These are phyloP conservation scores for Hypoxylon cercidicola DNA, from an alignment of 495 filamentous ascomycete species.

Conservation along the genomic window DNA sequence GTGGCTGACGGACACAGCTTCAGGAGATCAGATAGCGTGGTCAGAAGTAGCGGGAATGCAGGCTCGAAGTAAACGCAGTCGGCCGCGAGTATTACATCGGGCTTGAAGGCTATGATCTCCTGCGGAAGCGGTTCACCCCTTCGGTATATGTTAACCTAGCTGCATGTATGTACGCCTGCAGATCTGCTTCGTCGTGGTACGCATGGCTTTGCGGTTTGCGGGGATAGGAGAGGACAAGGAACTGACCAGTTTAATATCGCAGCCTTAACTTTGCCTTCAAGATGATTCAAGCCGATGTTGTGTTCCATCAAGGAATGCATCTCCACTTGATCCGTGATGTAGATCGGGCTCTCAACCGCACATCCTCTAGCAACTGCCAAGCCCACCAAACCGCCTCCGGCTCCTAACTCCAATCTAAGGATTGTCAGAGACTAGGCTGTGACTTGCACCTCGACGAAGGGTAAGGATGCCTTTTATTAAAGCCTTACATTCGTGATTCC, in stretches of 20 bases:
- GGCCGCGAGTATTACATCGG: constrained; percentile 87
- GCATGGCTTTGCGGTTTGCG: too few species aligned
- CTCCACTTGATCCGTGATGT: constrained; percentile 85
- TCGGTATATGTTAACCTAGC: constrained; percentile 14
- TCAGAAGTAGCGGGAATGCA: constrained; percentile 84
- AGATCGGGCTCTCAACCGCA: constrained; percentile 61
- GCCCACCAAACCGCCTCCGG: constrained; percentile 89
- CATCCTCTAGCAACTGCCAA: constrained; percentile 73
- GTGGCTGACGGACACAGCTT: constrained; percentile 64
- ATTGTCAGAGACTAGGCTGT: constrained; percentile 14
- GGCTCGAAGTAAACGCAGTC: constrained; percentile 99
- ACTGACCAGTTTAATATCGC: constrained; percentile 81
- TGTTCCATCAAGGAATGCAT: constrained; percentile 85
- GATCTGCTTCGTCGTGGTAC: too few species aligned
- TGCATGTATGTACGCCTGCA: constrained; percentile 26
- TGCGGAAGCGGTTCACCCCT: constrained; percentile 67
- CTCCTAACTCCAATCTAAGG: constrained; percentile 86
- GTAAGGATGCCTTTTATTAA: constrained; percentile 69
- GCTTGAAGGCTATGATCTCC: constrained; percentile 59
- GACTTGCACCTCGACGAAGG: constrained; percentile 21
- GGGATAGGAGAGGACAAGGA: constrained; percentile 17
- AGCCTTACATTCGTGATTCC: constrained; percentile 78
- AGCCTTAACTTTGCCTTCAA: constrained; percentile 68
- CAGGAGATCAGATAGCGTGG: constrained; percentile 76
- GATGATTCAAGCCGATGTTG: constrained; percentile 82